A percentile compares a stretch with the other conserved stretches of the same genome.
phyloP scores from a whole-genome alignment of 345 rosid species.

The Excoecaria cochinchinensis region DNA sequence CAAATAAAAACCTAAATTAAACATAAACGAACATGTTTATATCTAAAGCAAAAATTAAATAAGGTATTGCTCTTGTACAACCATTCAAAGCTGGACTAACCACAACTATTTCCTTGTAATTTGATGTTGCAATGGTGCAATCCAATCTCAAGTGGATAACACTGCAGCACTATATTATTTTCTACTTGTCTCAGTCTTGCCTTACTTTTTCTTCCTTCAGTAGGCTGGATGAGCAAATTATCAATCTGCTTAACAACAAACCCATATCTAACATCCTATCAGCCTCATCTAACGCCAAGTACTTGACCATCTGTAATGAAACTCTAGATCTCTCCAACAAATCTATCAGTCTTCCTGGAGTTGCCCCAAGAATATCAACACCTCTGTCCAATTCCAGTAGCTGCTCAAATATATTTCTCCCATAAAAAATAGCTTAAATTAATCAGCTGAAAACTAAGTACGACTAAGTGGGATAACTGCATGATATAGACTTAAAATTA shows the following conservation, averaged over 20 bases:
- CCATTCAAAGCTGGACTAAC: not conserved
- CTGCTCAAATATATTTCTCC: conserved; percentile 43
- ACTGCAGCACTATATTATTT: not conserved
- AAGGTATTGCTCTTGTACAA: not conserved
- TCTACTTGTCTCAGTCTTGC: not conserved
- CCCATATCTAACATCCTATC: conserved; percentile 99
- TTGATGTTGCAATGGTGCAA: not conserved
- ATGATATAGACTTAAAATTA: not conserved
- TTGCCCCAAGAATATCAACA: conserved; percentile 97
- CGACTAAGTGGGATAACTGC: not conserved
- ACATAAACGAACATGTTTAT: not conserved
- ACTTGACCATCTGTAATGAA: conserved; percentile 85
- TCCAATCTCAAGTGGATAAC: not conserved
- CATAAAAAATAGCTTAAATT: not conserved
- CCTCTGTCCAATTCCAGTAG: conserved; percentile 92
- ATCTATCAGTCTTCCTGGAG: conserved; percentile 97
- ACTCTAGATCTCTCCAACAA: conserved; percentile 95
- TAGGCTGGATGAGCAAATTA: not conserved
- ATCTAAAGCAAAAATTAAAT: not conserved
- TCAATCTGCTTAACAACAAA: not conserved
- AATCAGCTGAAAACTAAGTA: not conserved
- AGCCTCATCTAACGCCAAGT: conserved; percentile 93
- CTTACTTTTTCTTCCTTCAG: not conserved
- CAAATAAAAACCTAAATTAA: not conserved
- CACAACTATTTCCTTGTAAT: not conserved